Base-by-base conservation (phyloP, 2,329 filamentous ascomycete species). In the Pseudogymnoascus sp. region DNA sequence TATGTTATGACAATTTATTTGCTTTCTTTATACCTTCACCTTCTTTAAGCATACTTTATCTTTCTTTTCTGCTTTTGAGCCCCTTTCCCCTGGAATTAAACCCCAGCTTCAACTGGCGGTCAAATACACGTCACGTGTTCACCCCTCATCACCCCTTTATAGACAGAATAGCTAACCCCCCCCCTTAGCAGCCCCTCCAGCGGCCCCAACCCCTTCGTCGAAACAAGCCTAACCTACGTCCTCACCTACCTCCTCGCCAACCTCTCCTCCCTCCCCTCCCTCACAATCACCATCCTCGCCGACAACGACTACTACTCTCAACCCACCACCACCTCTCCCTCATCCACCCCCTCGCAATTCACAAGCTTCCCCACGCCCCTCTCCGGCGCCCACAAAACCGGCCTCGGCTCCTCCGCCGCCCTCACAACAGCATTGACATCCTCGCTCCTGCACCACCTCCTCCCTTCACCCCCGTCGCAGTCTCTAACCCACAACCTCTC, bases 291-390 rank as follows among this genome's bases (percentile, higher is more conserved):
- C 64, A 93, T 99, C 72, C 83, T 97, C 36, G 93, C 94, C 64
- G 92, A 97, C 76, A 92, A 94, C 71, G 90, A 95, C 78, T 99
- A 99, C 82, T 99, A 97, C 79, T 97, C 94, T 4, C 85, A 87
- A 64, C 80, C 86, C 2, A 73, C 78, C 25, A 60, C 68, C 36
- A 60, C 64, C 62, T 65, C 74, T 62, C 72, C 78, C 15, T 72
- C 73, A 61, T 74, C 70, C 55, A 67, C 67, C 12, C 67, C 70
- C 71, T 69, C 67, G 63, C 85, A 85, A 65, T 97, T 97, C 77
- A 82, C 85, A 65, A 82, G 87, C 72, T 96, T 96, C 76, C 82
- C 83, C 45, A 87, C 93, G 13, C 83, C 86, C 5, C 82, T 99
- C 36, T 77, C 81, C 63, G 82, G 87, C 65, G 92, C 93, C 13